Evolutionary conservation across 305 asterid genomes (phyloP), one percentile per base, ranked within the genome.

Genomic region (Solanum aculeatissimum): DNA sequence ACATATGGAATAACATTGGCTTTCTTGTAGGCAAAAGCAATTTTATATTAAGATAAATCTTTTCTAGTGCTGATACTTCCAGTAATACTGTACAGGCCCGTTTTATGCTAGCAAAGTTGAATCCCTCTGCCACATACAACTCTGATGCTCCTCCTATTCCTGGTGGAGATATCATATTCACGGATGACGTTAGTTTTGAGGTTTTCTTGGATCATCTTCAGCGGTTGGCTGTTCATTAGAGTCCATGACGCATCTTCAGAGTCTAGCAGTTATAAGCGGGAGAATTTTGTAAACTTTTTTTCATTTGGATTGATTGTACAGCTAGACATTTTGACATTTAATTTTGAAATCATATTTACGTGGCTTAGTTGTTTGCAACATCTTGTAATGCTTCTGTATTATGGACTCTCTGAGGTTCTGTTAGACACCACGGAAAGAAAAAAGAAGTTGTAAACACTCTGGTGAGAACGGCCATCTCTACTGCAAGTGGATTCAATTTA

Each of bases 131-230:
- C 58, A 97, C 98, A 68, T 93, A 97, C 87, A 97, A 92, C 87
- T 91, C 98, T 57, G 97, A 95, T 88, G 87, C 89, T 62, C 92
- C 89, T 84, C 90, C 88, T 65, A 89, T 84, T 80, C 95, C 96
- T 80, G 98, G 98, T 29, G 98, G 99, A 47, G 98, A 95, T 87
- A 89, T 97, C 79, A 92, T 97, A 82, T 95, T 94, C 89, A 97
- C 99, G 3, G 99, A 97, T 86, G 99, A 97, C 86, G 99, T 97
- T 88, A 95, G 98, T 93, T 94, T 97, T 85, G 98, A 94, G 92
- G 97, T 97, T 81, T 97, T 97, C 93, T 88, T 96, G 86, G 98
- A 97, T 88, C 99, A 97, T 90, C 98, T 97, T 83, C 98, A 94
- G 91, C 97, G 98, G 83, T 85, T 97, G 94, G 96, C 96, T 68